These are phyloP conservation scores for Emericellopsis atlantica DNA, from an alignment of 2,329 filamentous ascomycete genomes.

Conservation along the genomic window DNA sequence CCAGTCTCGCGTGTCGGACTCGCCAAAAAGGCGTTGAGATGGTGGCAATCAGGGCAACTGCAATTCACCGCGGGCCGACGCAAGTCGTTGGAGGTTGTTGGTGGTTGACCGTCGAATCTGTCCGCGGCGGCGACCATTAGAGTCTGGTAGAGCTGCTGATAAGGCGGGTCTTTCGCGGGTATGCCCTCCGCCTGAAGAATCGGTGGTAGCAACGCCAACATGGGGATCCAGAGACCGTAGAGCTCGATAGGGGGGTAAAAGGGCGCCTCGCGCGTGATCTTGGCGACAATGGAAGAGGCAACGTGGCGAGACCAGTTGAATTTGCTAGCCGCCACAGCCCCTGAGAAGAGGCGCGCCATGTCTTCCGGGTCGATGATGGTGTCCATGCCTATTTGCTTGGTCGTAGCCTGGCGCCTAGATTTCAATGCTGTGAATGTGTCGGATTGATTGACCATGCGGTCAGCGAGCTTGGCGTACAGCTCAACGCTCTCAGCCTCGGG, in stretches of 20 bases:
- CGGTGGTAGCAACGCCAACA: too few relatives aligned
- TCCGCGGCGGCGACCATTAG: not conserved
- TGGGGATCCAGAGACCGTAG: not conserved
- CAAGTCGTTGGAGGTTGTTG: not conserved
- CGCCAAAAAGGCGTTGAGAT: conserved; percentile 13
- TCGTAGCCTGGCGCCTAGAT: too few relatives aligned
- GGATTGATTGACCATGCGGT: too few relatives aligned
- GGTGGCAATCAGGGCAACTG: conserved; percentile 10
- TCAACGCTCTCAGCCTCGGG: too few relatives aligned
- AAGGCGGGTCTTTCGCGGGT: not conserved
- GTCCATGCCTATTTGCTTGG: not conserved
- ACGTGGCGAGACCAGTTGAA: not conserved
- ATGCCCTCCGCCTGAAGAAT: not conserved
- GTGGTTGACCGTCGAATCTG: not conserved
- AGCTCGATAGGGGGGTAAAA: not conserved
- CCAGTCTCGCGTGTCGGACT: conserved; percentile 1
- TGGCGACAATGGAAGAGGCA: not conserved
- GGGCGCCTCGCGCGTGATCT: not conserved
- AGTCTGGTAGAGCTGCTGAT: not conserved
- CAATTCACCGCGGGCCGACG: conserved; percentile 6
- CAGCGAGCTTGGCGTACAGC: too few relatives aligned
- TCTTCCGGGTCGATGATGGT: not conserved
- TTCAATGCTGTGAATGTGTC: too few relatives aligned
- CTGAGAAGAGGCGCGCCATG: not conserved
- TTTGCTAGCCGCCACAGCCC: not conserved